Conservation (phyloP, 1,139 yeast genomes). For the Yarrowia galli region DNA sequence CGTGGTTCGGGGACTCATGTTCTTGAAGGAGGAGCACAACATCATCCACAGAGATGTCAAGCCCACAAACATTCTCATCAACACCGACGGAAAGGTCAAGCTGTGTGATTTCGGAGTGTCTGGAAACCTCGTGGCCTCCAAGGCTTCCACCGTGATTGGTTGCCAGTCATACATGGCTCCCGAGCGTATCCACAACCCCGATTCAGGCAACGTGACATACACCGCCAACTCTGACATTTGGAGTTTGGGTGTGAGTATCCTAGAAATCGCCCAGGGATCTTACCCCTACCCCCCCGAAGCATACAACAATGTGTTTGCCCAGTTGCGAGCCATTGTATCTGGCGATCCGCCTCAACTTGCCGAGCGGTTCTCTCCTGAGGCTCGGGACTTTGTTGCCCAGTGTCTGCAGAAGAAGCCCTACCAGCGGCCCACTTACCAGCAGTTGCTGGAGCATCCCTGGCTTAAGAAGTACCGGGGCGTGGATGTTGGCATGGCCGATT, state of each 20-base stretch:
- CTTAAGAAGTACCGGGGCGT: slow-evolving; percentile 59
- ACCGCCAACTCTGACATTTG: slow-evolving; percentile 96
- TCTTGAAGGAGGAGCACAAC: slow-evolving; percentile 85
- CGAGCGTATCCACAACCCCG: slow-evolving; percentile 71
- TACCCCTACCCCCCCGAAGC: slow-evolving; percentile 98
- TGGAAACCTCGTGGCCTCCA: slow-evolving; percentile 92
- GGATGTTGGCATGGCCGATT: slow-evolving; percentile 56
- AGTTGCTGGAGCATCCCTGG: slow-evolving; percentile 85
- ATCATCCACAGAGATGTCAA: slow-evolving; percentile 97
- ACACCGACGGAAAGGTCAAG: slow-evolving; percentile 82
- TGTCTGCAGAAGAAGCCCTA: slow-evolving; percentile 86
- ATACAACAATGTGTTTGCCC: slow-evolving; percentile 86
- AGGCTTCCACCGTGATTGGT: slow-evolving; percentile 96
- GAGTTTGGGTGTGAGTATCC: slow-evolving; percentile 88
- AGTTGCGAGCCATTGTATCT: slow-evolving; percentile 92
- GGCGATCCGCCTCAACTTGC: slow-evolving; percentile 87
- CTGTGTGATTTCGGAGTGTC: slow-evolving; percentile 96
- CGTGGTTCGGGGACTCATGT: slow-evolving; percentile 82
- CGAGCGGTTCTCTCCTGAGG: slow-evolving; percentile 68
- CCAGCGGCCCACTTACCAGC: slow-evolving; percentile 80
- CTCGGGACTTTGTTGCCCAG: slow-evolving; percentile 77
- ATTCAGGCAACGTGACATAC: slow-evolving; percentile 61
- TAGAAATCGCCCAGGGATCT: slow-evolving; percentile 88
- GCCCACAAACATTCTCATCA: slow-evolving; percentile 90
- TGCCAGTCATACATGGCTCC: slow-evolving; percentile 99